Base-by-base conservation (phyloP, 495 filamentous ascomycete species). In the Achaetomiella virescens region DNA sequence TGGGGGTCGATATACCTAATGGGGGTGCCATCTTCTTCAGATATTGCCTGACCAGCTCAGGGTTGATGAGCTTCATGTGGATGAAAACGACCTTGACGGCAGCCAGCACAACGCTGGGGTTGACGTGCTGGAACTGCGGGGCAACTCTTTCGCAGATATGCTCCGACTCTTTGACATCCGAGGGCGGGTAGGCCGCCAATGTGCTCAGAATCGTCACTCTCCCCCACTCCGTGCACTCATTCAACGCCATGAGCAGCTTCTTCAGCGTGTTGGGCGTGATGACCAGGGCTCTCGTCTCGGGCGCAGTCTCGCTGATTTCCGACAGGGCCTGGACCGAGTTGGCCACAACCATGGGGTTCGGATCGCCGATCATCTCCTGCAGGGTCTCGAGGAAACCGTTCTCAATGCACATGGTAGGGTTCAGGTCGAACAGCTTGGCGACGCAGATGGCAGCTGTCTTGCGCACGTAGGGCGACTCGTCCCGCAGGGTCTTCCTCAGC, bases 191-290 rank as follows among this genome's bases (percentile, higher is more conserved):
- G 52, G 96, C 88, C 3, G 95, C 89, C 35, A 99, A 74, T 0
- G 90, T 95, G 15, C 85, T 84, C 42, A 99, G 76, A 54, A 99
- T 96, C 6, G 91, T 97, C 15, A 97, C 90, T 48, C 93, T 78
- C n/a, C 93, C 93, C 93, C 93, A 99, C 73, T 99, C 93, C 11
- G 95, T 97, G 67, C 93, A 99, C 71, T 99, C 93, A 62, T 95
- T 97, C 58, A 99, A 70, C 0, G 93, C 93, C 90, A 97, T 92
- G 24, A 98, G 72, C 70, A 98, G 79, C 72, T 96, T 97, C 75
- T 96, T 96, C 53, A 98, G 78, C 1, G 83, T 90, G 24, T 82
- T 78, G 8, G 87, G 76, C 7, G 86, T 93, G 46, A 99, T 85
- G 44, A 87, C 76, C 51, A 99, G 72, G 11, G 92, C 92, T 46